Evolutionary conservation across 352 stramenopile species (phyloP).

Genomic region (Plasmopara viticola): DNA sequence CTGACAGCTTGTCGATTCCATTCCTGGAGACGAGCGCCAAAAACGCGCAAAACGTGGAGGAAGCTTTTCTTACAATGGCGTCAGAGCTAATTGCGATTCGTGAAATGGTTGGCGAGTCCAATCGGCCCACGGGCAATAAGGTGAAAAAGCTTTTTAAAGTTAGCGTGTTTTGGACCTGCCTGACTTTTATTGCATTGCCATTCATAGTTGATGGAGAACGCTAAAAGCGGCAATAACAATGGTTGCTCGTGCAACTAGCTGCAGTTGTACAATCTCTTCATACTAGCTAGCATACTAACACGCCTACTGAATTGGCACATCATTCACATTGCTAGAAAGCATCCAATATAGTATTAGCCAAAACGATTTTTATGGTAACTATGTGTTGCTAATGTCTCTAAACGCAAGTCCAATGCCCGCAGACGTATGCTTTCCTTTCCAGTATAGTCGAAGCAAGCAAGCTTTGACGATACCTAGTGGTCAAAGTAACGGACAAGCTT

Average conservation of each 20-base stretch:
- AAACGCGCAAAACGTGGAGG: slow-evolving; percentile 97
- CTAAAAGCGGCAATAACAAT: slow-evolving; percentile 29
- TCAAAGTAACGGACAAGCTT: slow-evolving; percentile 67
- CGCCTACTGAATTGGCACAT: slow-evolving; percentile 16
- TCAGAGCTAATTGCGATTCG: slow-evolving; percentile 94
- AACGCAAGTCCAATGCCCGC: too few species aligned
- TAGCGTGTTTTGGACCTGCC: slow-evolving; percentile 2
- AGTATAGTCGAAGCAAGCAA: slow-evolving; percentile 1
- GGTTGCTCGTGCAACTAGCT: slow-evolving; percentile 41
- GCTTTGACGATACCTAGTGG: slow-evolving; percentile 18
- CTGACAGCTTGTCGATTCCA: slow-evolving; percentile 95
- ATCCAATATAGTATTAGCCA: slow-evolving; percentile 3
- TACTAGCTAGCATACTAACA: too few species aligned
- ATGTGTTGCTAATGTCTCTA: too few species aligned
- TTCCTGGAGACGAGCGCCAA: slow-evolving; percentile 99
- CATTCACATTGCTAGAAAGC: slow-evolving; percentile 6
- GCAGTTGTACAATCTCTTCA: neutral
- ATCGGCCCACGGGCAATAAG: slow-evolving; percentile 56
- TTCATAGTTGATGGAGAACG: slow-evolving; percentile 31
- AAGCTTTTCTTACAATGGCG: slow-evolving; percentile 99
- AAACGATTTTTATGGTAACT: too few species aligned
- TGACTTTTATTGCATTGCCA: slow-evolving; percentile 10
- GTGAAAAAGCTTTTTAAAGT: slow-evolving; percentile 18
- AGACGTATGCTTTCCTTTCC: neutral
- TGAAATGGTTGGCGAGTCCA: slow-evolving; percentile 78